Evolutionary conservation across 495 filamentous ascomycete species (phyloP), one percentile per base, ranked within the genome.

Genomic region (Annulohypoxylon nitens): DNA sequence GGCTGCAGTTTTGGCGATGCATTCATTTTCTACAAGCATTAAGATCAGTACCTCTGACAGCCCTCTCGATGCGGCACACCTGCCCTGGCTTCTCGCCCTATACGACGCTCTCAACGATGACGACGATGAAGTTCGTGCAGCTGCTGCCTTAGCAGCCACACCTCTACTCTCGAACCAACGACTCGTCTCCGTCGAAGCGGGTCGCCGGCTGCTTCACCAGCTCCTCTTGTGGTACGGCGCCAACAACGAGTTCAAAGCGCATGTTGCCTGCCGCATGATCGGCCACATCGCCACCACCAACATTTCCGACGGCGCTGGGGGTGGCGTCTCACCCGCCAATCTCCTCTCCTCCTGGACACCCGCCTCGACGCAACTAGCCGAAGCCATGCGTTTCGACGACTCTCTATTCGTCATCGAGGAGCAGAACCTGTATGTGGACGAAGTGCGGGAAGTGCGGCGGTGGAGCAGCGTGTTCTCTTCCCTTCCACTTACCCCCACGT

Each of bases 371-470:
- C 79, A 84, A 16, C 76, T 95, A 12, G 69, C 75, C 0, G 74
- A 85, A 23, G 86, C 88, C 23, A 75, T 86, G 47, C 85, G 86
- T 55, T 89, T 90, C 54, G 90, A 93, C 74, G 90, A 88, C 33
- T 86, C 91, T 2, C 82, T 99, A 0, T 99, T 99, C 75, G 89
- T 88, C 12, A 85, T 92, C 73, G 96, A 99, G 81, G 94, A 96
- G 73, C 93, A 95, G 71, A 99, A 99, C 67, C 83, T 97, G 0
- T 98, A 91, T 76, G 83, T 96, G 57, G 95, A 97, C 74, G 88
- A 92, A 55, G 87, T 93, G 2, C 80, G 86, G 7, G 95, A 97
- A 80, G 83, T 88, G 0, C 83, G 84, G 20, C 61, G 86, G 11
- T 97, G 94, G 95, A 80, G 84, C 2, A 63, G 75, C 6, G 80